A percentile compares a stretch with the other conserved stretches of the same genome.
Evolutionary conservation across 495 filamentous ascomycete genomes (phyloP).

Genomic region (Cercophora scortea): DNA sequence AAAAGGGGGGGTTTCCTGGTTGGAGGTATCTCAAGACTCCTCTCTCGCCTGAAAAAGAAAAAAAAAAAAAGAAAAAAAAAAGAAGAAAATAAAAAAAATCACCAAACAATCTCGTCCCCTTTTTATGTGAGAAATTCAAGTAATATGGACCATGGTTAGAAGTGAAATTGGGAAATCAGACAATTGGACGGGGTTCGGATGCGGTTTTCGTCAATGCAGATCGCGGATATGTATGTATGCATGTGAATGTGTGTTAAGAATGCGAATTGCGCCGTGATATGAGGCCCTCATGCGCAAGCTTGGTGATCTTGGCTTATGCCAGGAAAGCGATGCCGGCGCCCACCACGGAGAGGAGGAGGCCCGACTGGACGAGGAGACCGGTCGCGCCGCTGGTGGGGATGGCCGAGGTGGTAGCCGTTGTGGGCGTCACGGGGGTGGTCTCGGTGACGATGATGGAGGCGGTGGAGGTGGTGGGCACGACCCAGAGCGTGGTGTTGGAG

Average conservation of each 20-base stretch:
- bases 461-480: slow-evolving; percentile 10
- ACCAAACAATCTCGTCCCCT: slow-evolving; percentile 18
- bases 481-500: slow-evolving; percentile 19
- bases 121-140: slow-evolving; percentile 12
- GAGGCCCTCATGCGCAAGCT: background rate
- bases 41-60: background rate
- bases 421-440: slow-evolving; percentile 6
- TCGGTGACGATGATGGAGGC: background rate
- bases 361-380: slow-evolving; percentile 29
- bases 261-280: background rate
- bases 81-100: slow-evolving; percentile 3
- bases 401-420: slow-evolving; percentile 7
- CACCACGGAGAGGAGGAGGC: slow-evolving; percentile 32
- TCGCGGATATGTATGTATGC: too few species aligned
- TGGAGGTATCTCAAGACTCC: slow-evolving; percentile 13
- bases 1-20: background rate
- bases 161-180: slow-evolving; percentile 10
- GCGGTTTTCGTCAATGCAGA: slow-evolving; percentile 6
- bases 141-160: slow-evolving; percentile 11
- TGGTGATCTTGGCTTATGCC: slow-evolving; percentile 16
- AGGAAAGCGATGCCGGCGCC: slow-evolving; percentile 36
- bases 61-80: slow-evolving; percentile 4
- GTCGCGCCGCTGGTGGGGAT: slow-evolving; percentile 26
- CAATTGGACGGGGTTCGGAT: slow-evolving; percentile 11
- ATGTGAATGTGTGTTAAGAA: background rate